These are phyloP conservation scores for Crithidia expoeki DNA, from an alignment of 208 protist species.

Conservation along the genomic window DNA sequence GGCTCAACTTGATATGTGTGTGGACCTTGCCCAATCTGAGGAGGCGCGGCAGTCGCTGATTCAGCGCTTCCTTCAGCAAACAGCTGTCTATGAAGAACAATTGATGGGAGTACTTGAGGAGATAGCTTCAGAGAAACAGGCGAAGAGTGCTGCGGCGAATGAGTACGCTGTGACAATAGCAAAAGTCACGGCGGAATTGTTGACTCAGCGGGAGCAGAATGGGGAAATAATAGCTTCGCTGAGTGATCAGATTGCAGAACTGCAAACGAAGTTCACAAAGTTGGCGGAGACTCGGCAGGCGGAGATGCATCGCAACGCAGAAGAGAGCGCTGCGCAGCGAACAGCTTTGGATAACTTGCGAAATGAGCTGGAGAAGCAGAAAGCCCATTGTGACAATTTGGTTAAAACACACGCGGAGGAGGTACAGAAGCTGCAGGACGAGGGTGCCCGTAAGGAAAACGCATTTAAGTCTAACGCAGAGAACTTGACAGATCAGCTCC, in stretches of 20 bases:
- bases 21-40: neutral
- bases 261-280: slow-evolving; percentile 14
- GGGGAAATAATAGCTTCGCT: neutral
- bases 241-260: slow-evolving; percentile 6
- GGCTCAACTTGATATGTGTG: neutral
- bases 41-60: neutral
- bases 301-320: neutral
- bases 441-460: neutral
- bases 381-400: neutral
- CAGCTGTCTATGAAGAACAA: slow-evolving; percentile 5
- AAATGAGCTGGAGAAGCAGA: slow-evolving; percentile 1
- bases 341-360: neutral
- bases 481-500: neutral
- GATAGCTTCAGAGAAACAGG: slow-evolving; percentile 14
- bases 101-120: slow-evolving; percentile 5
- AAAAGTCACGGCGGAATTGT: neutral
- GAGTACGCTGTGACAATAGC: neutral
- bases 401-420: neutral
- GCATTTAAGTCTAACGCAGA: neutral
- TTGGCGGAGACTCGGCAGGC: neutral
- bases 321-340: neutral
- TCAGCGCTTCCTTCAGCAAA: slow-evolving; percentile 2
- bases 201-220: neutral
- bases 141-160: neutral
- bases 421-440: neutral